Evolutionary conservation across 1,284 basidiomycete species (phyloP), one percentile per base, ranked within the genome.

Genomic region (Meira nashicola): DNA sequence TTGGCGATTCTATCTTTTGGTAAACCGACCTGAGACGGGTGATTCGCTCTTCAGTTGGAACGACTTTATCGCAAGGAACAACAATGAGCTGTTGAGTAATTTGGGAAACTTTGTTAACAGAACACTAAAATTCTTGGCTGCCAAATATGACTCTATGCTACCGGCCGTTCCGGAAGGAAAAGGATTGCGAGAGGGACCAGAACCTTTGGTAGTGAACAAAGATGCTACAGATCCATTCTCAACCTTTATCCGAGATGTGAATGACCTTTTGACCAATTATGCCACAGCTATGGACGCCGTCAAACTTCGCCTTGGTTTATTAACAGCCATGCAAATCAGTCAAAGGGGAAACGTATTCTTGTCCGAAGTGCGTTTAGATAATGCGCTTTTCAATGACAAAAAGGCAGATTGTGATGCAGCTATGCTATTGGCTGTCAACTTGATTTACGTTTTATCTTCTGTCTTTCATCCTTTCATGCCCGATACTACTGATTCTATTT

Each of bases 71-170:
- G 82, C 89, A 25, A 88, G 90, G 19, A 94, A 96, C 80, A 99
- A 99, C 82, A 89, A 89, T 66, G 86, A 97, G 70, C 82, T 99
- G 41, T 81, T 98, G 66, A 94, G 95, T 79, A 99, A 98, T 81
- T 88, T 98, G 66, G 94, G 94, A 58, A 98, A 99, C 83, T 98
- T 97, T 79, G 90, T 97, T 68, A 99, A 99, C 80, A 89, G 94
- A 49, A 84, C 86, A 14, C 82, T 97, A 77, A 96, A 95, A 79
- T 98, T 98, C 74, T 85, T 92, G 54, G 23, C 17, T 17, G 89
- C 90, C 39, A 92, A 93, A 78, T 95, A 89, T 79, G 84, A 87
- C 62, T 82, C 88, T 46, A 79, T 87, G 50, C 82, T 97, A 23
- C 93, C 11, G 2, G 62, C 57, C 39, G 57, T 74, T 21, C 71